Evolutionary conservation across 1,284 basidiomycete species (phyloP).

Genomic region (Coriolopsis trogii): DNA sequence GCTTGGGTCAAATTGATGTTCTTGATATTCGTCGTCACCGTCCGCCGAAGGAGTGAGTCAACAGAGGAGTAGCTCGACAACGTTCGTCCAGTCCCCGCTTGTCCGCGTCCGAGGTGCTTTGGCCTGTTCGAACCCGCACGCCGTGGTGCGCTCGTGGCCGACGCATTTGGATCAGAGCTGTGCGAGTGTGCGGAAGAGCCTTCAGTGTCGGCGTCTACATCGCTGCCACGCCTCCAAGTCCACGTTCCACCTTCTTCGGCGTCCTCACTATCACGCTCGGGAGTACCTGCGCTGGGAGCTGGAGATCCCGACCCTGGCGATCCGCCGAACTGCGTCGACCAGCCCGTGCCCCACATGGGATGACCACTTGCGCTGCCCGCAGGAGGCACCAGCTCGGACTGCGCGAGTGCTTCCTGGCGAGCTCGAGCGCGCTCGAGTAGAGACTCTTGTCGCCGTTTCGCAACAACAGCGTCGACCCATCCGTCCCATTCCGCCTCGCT

Average conservation of each 20-base stretch:
- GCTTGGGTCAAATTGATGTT: slow-evolving; percentile 5
- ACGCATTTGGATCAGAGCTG: slow-evolving; percentile 6
- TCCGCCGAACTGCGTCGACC: slow-evolving; percentile 9
- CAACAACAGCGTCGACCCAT: slow-evolving; percentile 52
- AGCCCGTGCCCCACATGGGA: slow-evolving; percentile 8
- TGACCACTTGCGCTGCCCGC: not conserved
- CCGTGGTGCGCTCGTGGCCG: not conserved
- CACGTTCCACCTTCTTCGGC: not conserved
- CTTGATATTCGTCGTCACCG: slow-evolving; percentile 20
- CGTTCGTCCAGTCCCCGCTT: slow-evolving; percentile 13
- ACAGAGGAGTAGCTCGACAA: slow-evolving; percentile 34
- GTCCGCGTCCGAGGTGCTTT: not conserved
- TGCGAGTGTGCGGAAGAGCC: slow-evolving; percentile 11
- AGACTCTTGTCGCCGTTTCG: slow-evolving; percentile 38
- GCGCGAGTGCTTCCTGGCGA: not conserved
- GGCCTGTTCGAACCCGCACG: not conserved
- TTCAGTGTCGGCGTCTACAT: slow-evolving; percentile 9
- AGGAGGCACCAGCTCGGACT: not conserved
- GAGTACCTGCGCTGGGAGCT: not conserved
- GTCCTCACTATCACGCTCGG: slow-evolving; percentile 5
- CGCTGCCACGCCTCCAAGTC: slow-evolving; percentile 13
- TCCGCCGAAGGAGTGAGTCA: slow-evolving; percentile 31
- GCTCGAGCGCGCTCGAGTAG: slow-evolving; percentile 3
- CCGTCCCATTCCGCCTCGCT: slow-evolving; percentile 64
- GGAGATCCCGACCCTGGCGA: not conserved